These are phyloP conservation scores for Naganishia liquefaciens DNA, from an alignment of 1,284 basidiomycete species.

Conservation along the genomic window DNA sequence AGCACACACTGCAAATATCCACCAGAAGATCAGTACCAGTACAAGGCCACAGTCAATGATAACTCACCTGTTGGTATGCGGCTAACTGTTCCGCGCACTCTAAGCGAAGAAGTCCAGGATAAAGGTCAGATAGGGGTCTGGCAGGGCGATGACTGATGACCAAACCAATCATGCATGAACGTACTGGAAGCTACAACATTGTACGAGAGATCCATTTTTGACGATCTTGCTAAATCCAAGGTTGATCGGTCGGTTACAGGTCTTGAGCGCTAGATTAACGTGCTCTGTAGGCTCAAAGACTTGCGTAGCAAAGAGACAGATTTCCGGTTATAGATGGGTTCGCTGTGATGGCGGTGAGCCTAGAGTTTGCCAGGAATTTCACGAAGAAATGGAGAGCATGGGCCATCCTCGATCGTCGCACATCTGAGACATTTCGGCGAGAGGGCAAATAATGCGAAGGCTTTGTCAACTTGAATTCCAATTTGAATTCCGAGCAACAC, in stretches of 20 bases:
- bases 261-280: neutral
- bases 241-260: neutral
- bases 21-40: neutral
- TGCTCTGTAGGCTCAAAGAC: too few relatives aligned
- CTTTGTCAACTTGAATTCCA: neutral
- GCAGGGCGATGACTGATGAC: neutral
- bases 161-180: conserved; percentile 17
- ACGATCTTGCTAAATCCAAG: neutral
- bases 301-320: too few relatives aligned
- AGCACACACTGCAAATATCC: conserved; percentile 44
- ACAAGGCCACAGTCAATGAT: neutral
- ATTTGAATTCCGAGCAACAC: too few relatives aligned
- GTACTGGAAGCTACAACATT: conserved; percentile 52
- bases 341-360: too few relatives aligned
- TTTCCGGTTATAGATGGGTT: too few relatives aligned
- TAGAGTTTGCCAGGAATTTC: too few relatives aligned
- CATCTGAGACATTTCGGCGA: conserved; percentile 20
- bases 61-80: conserved; percentile 47
- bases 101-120: conserved; percentile 14
- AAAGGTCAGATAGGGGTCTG: neutral
- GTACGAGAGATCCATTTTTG: conserved; percentile 51
- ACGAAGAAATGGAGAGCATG: too few relatives aligned
- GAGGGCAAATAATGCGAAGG: neutral
- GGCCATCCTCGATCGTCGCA: conserved; percentile 20
- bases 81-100: conserved; percentile 52